Evolutionary conservation across 208 protist genomes (phyloP), one percentile per base, ranked within the genome.

Genomic region (Trypanosomatidae sp.): DNA sequence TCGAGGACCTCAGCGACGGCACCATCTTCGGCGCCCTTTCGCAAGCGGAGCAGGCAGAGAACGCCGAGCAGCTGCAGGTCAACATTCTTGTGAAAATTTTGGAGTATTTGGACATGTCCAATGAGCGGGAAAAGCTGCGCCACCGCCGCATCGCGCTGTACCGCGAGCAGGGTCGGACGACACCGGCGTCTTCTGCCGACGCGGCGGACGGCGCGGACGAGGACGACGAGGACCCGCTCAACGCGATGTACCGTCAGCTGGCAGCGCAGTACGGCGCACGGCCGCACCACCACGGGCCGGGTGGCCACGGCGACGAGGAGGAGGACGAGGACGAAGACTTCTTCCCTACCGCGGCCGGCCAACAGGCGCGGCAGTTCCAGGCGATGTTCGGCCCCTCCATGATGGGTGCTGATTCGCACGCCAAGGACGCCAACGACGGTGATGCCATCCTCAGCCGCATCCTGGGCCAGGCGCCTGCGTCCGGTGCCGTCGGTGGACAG

Each of bases 91-190:
- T 71, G 22, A 73, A 72, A 19, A 84, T 74, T 43, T 73, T 86
- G 17, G 88, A 93, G 68, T 95, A 93, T 52, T 58, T 95, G 66
- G 91, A 93, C 69, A 91, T 93, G 41, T 93, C 91, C 13, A 93
- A 92, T 60, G 88, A 92, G 36, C 88, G 88, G 8, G 91, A 95
- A 62, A 88, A 91, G 72, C 66, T 95, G 44, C 79, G 82, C n/a
- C 39, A 68, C 50, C 88, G 88, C 66, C 86, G 86, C 22, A 77
- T 75, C 13, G 76, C 62, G 13, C 22, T 85, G 68, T 71, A 80
- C 72, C 33, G 52, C 36, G 76, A 77, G 39, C 50, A 55, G 15
- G 74, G 69, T 28, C 69, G 62, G 43, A 10, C 52, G 22, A 81
- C 74, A 4, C 67, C 68, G 30, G 53, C 56, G 3, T 75, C 59